These are phyloP conservation scores for Mucor plumbeus DNA, from an alignment of 371 early-diverging fungal genomes.

Conservation along the genomic window DNA sequence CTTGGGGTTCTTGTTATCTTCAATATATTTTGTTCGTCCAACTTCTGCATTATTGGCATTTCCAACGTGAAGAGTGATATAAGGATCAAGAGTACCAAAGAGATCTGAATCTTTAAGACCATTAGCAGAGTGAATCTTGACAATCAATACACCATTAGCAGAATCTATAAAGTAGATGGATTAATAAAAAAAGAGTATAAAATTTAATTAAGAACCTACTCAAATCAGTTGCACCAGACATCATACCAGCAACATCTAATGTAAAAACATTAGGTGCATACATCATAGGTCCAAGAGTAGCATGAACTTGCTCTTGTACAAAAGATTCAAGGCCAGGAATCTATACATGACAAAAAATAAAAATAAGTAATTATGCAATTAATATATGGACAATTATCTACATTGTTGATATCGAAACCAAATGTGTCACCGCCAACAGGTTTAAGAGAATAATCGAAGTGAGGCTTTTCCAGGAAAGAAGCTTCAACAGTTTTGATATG, in stretches of 20 bases:
- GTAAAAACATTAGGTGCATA: slow-evolving; percentile 85
- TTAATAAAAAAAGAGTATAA: not conserved
- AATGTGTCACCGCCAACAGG: slow-evolving; percentile 93
- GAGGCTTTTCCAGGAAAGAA: slow-evolving; percentile 88
- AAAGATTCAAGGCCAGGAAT: slow-evolving; percentile 85
- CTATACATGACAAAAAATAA: slow-evolving; percentile 35
- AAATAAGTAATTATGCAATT: not conserved
- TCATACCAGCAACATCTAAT: slow-evolving; percentile 84
- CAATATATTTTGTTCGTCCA: slow-evolving; percentile 58
- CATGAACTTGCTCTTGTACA: slow-evolving; percentile 80
- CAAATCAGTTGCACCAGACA: slow-evolving; percentile 69
- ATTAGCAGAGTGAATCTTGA: slow-evolving; percentile 79
- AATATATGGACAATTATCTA: slow-evolving; percentile 32
- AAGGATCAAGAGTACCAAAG: slow-evolving; percentile 90
- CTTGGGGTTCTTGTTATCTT: slow-evolving; percentile 61
- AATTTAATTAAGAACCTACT: slow-evolving; percentile 22
- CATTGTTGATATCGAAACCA: slow-evolving; percentile 84
- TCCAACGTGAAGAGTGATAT: slow-evolving; percentile 72
- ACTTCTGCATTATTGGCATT: slow-evolving; percentile 67
- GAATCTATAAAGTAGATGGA: slow-evolving; percentile 33
- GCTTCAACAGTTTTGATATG: slow-evolving; percentile 91
- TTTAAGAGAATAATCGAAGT: slow-evolving; percentile 93
- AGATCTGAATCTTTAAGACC: slow-evolving; percentile 84
- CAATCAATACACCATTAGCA: slow-evolving; percentile 85
- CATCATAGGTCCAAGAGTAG: slow-evolving; percentile 85